These are phyloP conservation scores for Aspergillus quadrilineatus DNA, from an alignment of 2,329 filamentous ascomycete genomes.

Conservation along the genomic window DNA sequence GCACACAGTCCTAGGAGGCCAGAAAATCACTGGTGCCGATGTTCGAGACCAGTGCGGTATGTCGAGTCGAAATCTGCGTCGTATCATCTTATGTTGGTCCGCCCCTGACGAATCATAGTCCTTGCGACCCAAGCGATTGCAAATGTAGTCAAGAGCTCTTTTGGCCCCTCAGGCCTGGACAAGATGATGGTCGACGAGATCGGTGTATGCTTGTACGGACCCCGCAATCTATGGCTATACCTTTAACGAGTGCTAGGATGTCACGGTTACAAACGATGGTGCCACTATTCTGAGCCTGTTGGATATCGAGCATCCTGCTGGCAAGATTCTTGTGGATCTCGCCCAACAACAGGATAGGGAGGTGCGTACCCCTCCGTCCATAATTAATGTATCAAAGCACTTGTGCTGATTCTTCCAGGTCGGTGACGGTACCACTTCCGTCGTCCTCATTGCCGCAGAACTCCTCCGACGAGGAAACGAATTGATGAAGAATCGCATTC, in stretches of 20 bases:
- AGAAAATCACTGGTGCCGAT: constrained; percentile 95
- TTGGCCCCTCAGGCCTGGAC: constrained; percentile 92
- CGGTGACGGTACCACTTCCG: constrained; percentile 95
- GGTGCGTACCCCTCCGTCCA: constrained; percentile 31
- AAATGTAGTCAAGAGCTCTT: constrained; percentile 98
- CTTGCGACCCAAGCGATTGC: constrained; percentile 94
- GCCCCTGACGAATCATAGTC: constrained; percentile 53
- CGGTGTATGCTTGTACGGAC: constrained; percentile 61
- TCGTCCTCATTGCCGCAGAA: constrained; percentile 95
- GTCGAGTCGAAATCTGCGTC: constrained; percentile 25
- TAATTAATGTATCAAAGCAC: neutral
- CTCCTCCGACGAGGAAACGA: constrained; percentile 92
- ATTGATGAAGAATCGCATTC: constrained; percentile 99
- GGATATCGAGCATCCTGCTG: constrained; percentile 95
- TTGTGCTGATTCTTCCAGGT: constrained; percentile 51
- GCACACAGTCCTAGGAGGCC: constrained; percentile 75
- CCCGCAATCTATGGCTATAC: constrained; percentile 19
- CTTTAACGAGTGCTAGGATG: constrained; percentile 61
- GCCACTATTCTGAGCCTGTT: constrained; percentile 93
- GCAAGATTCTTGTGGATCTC: constrained; percentile 96
- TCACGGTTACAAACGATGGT: constrained; percentile 98
- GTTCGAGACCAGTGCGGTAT: constrained; percentile 94
- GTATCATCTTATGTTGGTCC: constrained; percentile 7
- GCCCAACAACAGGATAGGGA: constrained; percentile 99
- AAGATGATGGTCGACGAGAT: constrained; percentile 99